Percentiles rank a stretch among this genome's conserved stretches.
Evolutionary conservation across 164 flowering plant species (phyloP).

Genomic region (Nymphaea thermarum): DNA sequence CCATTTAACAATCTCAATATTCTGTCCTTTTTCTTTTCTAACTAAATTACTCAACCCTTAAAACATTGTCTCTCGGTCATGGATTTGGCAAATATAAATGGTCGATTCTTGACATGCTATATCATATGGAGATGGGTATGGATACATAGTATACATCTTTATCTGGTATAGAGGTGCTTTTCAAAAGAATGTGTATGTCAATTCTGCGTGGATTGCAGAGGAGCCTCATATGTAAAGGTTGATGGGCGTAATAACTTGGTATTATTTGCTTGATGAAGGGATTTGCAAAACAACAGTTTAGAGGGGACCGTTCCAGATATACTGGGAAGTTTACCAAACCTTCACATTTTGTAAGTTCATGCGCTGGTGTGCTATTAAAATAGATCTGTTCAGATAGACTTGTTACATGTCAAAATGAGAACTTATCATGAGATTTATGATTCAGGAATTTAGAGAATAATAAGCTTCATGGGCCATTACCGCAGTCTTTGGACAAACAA

Average conservation of each 20-base stretch:
- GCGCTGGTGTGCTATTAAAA: not conserved
- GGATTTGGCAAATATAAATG: not conserved
- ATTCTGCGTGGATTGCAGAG: not conserved
- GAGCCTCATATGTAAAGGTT: not conserved
- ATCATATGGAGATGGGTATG: not conserved
- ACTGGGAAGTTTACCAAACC: conserved; percentile 54
- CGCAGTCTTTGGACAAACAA: conserved; percentile 52
- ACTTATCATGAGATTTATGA: not conserved
- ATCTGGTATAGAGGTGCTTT: not conserved
- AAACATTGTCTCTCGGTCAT: not conserved
- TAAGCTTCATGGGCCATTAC: conserved; percentile 56
- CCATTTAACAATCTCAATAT: no score
- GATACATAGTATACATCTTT: not conserved
- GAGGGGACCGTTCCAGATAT: conserved; percentile 62
- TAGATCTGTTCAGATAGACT: not conserved
- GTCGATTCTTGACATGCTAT: not conserved
- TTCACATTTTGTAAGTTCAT: conserved; percentile 54
- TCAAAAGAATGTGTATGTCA: not conserved
- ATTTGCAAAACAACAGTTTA: conserved; percentile 65
- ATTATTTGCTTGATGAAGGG: conserved; percentile 31
- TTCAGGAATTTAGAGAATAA: conserved; percentile 78
- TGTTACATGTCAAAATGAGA: not conserved
- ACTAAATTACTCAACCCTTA: not conserved
- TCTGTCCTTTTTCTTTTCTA: not conserved
- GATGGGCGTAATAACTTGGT: not conserved